Conservation (phyloP, 352 stramenopile species). For the Phytopythium kandeliae region DNA sequence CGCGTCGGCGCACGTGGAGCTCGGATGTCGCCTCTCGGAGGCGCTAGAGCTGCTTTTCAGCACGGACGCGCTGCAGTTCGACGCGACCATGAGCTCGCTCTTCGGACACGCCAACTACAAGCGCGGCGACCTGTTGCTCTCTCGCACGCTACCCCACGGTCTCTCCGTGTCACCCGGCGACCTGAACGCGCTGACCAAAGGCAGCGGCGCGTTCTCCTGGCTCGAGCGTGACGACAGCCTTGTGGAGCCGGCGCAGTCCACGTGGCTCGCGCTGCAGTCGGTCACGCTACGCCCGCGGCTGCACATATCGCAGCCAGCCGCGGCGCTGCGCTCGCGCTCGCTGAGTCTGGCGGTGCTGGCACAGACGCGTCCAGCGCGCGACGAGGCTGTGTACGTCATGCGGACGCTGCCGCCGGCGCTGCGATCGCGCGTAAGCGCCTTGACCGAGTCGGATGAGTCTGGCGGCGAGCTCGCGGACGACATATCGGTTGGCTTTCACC, state of each 20-base stretch:
- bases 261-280: constrained; percentile 42
- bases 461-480: constrained; percentile 30
- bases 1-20: constrained; percentile 41
- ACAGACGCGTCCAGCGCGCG: constrained; percentile 23
- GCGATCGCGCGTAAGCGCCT: constrained; percentile 28
- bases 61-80: constrained; percentile 41
- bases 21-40: constrained; percentile 48
- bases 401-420: constrained; percentile 48
- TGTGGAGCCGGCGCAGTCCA: constrained; percentile 20
- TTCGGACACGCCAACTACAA: constrained; percentile 51
- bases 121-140: constrained; percentile 43
- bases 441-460: constrained; percentile 2
- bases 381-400: constrained; percentile 62
- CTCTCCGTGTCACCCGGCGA: constrained; percentile 8
- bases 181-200: constrained; percentile 9
- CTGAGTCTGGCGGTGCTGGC: constrained; percentile 62
- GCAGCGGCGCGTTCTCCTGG: constrained; percentile 4
- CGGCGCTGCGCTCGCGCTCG: constrained; percentile 32
- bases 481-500: constrained; percentile 59
- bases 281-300: constrained; percentile 34
- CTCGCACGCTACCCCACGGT: constrained; percentile 24
- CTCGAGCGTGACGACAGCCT: constrained; percentile 16
- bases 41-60: constrained; percentile 61
- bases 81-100: constrained; percentile 48
- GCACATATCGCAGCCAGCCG: constrained; percentile 16